Base-by-base conservation (phyloP, 1,284 basidiomycete genomes). In the Sporisorium iseilematis-ciliati region DNA sequence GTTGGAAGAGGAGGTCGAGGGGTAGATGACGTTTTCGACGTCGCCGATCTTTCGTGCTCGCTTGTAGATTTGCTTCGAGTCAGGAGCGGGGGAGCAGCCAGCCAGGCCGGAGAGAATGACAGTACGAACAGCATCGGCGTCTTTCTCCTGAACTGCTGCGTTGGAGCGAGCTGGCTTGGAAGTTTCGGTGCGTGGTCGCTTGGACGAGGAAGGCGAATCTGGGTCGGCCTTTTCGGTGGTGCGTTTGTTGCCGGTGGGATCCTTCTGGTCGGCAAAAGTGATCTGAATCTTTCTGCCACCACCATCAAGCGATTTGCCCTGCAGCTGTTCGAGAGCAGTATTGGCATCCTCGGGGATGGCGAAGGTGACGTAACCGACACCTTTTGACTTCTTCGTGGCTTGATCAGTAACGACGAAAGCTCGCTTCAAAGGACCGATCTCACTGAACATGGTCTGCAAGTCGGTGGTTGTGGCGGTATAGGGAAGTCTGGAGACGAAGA, bases 351-450 rank as follows among this genome's bases (percentile, higher is more conserved):
- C 93, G 60, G 89, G 89, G 71, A 94, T 89, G 1, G 95, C 91
- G 86, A 95, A 99, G 0, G 94, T 92, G 67, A 98, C 94, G 85
- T 98, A 99, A 69, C 96, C 96, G n/a, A 98, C 94, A 77, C 96
- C 97, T 85, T 97, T 97, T 4, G 94, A 95, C 31, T 91, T 89
- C 41, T 92, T 92, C 0, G 91, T 90, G 38, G 67, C 91, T 50
- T 89, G 89, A 70, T 93, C 91, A 4, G 91, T 90, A 12, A 98
- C 96, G 2, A 99, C 91, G 83, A 99, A 99, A 0, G 95, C 96
- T 40, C 93, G 92, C 50, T 94, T 90, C 21, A 99, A 91, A 12
- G 96, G 97, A 2, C 95, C 97, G 71, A 97, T 90, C 84, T 95
- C 94, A 16, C 95, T 97, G 87, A 98, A 97, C 53, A 95, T 89